phyloP scores from a whole-genome alignment of 2,329 filamentous ascomycete genomes.

The Sporothrix phasma region DNA sequence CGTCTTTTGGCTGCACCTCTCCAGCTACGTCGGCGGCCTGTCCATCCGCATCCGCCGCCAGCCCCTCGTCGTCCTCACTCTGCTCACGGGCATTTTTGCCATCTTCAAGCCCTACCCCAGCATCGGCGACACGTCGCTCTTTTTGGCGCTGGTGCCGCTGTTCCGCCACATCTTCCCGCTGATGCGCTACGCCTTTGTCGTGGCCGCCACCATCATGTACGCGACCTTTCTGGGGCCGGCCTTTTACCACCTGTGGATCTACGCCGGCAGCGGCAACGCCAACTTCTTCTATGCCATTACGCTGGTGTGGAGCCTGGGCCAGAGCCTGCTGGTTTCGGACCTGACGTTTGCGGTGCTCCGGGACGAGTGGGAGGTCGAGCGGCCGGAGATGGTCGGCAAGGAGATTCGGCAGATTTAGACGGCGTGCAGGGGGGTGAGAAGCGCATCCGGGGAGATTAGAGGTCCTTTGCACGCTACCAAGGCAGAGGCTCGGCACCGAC shows the following conservation, averaged over 20 bases:
- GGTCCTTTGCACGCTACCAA: background rate
- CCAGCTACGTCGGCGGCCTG: conserved; percentile 78
- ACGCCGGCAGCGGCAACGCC: conserved; percentile 92
- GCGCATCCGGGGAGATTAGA: background rate
- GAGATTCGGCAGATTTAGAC: conserved; percentile 75
- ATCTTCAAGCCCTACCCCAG: conserved; percentile 97
- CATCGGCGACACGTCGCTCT: conserved; percentile 80
- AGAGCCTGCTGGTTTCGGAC: conserved; percentile 80
- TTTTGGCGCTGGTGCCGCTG: conserved; percentile 70
- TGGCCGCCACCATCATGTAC: conserved; percentile 74
- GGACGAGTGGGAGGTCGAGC: conserved; percentile 88
- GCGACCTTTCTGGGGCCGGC: conserved; percentile 81
- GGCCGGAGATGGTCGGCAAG: conserved; percentile 82
- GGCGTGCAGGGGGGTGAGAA: background rate
- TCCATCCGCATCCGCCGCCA: conserved; percentile 75
- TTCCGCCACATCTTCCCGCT: conserved; percentile 89
- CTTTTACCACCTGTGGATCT: conserved; percentile 97
- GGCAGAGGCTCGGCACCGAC: background rate
- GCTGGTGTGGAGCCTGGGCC: conserved; percentile 88
- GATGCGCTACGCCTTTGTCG: conserved; percentile 88
- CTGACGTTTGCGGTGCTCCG: conserved; percentile 77
- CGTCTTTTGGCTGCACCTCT: conserved; percentile 94
- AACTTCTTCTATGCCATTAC: conserved; percentile 99
- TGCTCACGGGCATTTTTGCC: conserved; percentile 80
- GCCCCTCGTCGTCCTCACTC: conserved; percentile 73